Base-by-base conservation (phyloP, 2,329 filamentous ascomycete species). In the Phialemoniopsis sp. region DNA sequence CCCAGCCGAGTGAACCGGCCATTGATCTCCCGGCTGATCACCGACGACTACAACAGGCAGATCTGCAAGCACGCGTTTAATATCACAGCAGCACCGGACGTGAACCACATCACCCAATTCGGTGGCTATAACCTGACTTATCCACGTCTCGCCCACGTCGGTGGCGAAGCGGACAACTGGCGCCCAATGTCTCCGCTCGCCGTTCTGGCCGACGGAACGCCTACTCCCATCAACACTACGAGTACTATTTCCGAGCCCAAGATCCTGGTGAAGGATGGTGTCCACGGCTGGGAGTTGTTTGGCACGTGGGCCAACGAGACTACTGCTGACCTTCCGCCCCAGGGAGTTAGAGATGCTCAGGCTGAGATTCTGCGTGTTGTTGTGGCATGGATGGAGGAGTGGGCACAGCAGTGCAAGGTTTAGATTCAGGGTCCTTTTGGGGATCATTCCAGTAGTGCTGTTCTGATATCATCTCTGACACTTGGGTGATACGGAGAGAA, bases 241-340 rank as follows among this genome's bases (percentile, higher is more conserved):
- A 85, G 74, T 33, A 86, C 85, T 0, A 62, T 67, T 0, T 72
- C 70, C 35, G 75, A 89, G 64, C 87, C 87, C 0, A 86, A 83
- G 46, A 70, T 87, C n/a, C 55, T 91, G 34, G 88, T 94, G 34
- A 65, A 72, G 4, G 74, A 75, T n/a, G 86, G 78, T 0, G 85
- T 90, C 15, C 88, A 94, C 58, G 87, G 91, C 56, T 93, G 85
- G 83, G 85, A 87, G 48, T 82, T 85, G 63, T 83, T 85, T 46
- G 80, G 81, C 1, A 50, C 85, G n/a, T 78, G 82, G 36, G 58
- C 67, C 2, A 82, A 82, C 41, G 70, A 86, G 56, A 82, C 81
- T n/a, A 41, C 35, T 9, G 8, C 21, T 3, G 32, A 32, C 16
- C 31, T 41, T n/a, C 39, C 39, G 12, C 39, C 39, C 12, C n/a